phyloP scores from a whole-genome alignment of 768 basidiomycete species.

The Lentinula detonsa region DNA sequence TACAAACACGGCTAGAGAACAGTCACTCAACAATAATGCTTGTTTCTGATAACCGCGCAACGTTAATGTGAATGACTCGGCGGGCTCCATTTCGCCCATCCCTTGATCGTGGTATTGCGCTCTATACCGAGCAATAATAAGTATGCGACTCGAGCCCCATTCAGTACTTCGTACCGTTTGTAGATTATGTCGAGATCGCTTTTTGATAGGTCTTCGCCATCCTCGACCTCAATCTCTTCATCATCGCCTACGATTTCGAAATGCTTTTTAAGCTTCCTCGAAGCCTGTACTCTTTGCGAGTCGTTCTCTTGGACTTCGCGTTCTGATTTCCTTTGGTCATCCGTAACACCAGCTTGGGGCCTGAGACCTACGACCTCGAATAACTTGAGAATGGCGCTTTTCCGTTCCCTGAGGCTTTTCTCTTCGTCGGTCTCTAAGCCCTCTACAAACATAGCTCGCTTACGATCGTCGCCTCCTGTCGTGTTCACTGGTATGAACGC shows the following conservation, averaged over 20 bases:
- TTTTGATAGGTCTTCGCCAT: conserved; percentile 75
- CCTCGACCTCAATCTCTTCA: conserved; percentile 80
- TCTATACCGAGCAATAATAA: conserved; percentile 31
- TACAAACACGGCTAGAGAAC: not conserved
- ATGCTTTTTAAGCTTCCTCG: conserved; percentile 34
- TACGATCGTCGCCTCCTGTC: conserved; percentile 24
- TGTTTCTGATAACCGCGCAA: conserved; percentile 92
- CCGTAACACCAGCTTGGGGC: conserved; percentile 45
- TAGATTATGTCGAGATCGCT: conserved; percentile 83
- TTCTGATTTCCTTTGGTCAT: conserved; percentile 25
- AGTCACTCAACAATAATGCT: conserved; percentile 57
- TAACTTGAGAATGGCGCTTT: conserved; percentile 62
- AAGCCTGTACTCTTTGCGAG: conserved; percentile 27
- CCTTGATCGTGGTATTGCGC: conserved; percentile 76
- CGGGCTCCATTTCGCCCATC: conserved; percentile 79
- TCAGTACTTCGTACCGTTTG: conserved; percentile 46
- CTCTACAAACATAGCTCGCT: conserved; percentile 53
- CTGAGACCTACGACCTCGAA: conserved; percentile 71
- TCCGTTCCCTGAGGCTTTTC: conserved; percentile 73
- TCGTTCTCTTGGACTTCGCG: conserved; percentile 31
- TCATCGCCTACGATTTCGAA: conserved; percentile 75
- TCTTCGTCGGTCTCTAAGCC: conserved; percentile 79
- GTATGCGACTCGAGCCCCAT: not conserved
- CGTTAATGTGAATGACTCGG: conserved; percentile 66
- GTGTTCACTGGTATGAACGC: conserved; percentile 56